Conservation (phyloP, 306 rosid genomes). For the Pterocarpus macrocarpus region DNA sequence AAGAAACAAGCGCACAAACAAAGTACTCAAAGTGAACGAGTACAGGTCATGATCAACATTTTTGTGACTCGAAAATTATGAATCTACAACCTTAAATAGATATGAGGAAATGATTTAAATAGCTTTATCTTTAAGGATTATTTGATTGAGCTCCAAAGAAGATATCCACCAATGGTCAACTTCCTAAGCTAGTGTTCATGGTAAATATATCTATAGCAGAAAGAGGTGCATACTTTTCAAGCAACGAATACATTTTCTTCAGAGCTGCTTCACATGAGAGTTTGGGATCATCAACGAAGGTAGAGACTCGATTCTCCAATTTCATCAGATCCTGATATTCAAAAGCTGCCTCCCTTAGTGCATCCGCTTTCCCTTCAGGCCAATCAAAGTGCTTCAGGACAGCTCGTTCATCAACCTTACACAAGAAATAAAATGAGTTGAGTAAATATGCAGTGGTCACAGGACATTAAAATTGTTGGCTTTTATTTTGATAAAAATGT, state of each 20-base stretch:
- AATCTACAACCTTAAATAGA: constrained; percentile 23
- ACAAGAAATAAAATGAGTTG: constrained; percentile 40
- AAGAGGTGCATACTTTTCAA: constrained; percentile 78
- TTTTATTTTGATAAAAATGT: neutral
- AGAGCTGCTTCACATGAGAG: constrained; percentile 85
- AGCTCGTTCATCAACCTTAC: constrained; percentile 96
- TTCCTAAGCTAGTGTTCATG: constrained; percentile 36
- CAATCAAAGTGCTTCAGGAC: constrained; percentile 99
- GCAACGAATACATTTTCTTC: constrained; percentile 98
- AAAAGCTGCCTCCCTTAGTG: constrained; percentile 96
- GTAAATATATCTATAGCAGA: constrained; percentile 36
- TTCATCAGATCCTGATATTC: constrained; percentile 94
- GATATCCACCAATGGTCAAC: constrained; percentile 17
- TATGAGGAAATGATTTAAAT: constrained; percentile 18
- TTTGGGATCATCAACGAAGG: constrained; percentile 86
- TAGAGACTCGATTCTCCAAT: constrained; percentile 83
- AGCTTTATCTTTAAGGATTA: neutral
- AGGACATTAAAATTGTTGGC: neutral
- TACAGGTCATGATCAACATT: constrained; percentile 8
- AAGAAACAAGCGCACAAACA: too few species aligned
- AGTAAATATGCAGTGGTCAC: constrained; percentile 17
- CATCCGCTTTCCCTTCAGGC: constrained; percentile 99
- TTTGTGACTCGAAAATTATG: neutral
- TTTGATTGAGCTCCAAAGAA: neutral
- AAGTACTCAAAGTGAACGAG: too few species aligned